Conservation (phyloP, 208 protist genomes). For the Crithidia expoeki region DNA sequence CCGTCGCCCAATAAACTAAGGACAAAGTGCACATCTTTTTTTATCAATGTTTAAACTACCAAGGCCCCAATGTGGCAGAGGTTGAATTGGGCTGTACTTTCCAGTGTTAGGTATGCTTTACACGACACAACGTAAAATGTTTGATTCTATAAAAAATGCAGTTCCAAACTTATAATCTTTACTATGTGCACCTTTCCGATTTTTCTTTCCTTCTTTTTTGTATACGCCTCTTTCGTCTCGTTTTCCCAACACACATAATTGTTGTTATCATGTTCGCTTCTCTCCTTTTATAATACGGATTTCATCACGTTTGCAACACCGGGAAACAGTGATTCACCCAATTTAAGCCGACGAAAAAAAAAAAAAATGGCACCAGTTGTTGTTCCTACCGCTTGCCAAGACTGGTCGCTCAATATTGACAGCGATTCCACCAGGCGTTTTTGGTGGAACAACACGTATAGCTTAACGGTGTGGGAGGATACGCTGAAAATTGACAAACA, state of each 20-base stretch:
- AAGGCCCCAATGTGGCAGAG: background rate
- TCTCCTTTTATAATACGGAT: background rate
- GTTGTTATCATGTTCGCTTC: background rate
- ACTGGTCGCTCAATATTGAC: conserved; percentile 81
- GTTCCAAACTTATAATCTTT: no score
- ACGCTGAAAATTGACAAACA: conserved; percentile 42
- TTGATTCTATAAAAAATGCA: no score
- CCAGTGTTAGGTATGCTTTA: no score
- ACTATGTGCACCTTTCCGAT: no score
- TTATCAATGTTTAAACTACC: conserved; percentile 1
- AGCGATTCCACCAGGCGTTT: conserved; percentile 42
- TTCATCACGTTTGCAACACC: background rate
- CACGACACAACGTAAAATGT: no score
- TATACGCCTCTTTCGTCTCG: no score
- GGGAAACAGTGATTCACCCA: background rate
- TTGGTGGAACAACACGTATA: conserved; percentile 84
- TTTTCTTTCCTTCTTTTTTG: background rate
- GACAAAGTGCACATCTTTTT: background rate
- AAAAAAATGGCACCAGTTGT: conserved; percentile 32
- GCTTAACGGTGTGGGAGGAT: conserved; percentile 70
- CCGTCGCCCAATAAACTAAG: background rate
- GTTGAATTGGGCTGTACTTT: conserved; percentile 10
- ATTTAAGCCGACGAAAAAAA: background rate
- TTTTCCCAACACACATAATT: background rate
- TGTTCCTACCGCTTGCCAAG: conserved; percentile 55